Evolutionary conservation across 352 stramenopile species (phyloP).

Genomic region (Phytopythium chamaehyphon): DNA sequence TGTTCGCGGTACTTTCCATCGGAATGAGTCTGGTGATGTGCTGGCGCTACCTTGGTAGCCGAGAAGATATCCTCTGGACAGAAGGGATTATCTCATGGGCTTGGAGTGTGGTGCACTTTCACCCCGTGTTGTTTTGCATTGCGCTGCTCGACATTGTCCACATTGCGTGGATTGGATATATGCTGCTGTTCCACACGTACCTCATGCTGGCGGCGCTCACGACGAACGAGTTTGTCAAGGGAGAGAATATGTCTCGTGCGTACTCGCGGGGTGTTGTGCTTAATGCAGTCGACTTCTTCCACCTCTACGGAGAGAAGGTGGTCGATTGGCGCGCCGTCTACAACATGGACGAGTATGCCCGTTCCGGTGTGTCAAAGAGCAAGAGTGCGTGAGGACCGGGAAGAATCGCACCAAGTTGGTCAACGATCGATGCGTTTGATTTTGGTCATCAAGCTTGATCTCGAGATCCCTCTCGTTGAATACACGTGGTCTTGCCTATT

Average conservation of each 20-base stretch:
- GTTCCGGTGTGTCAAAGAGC: neutral
- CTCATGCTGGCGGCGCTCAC: constrained; percentile 54
- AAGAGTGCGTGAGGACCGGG: neutral
- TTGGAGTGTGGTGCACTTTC: constrained; percentile 56
- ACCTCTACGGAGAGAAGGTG: constrained; percentile 18
- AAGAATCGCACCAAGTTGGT: too few relatives aligned
- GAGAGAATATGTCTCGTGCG: constrained; percentile 40
- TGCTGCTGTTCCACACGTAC: constrained; percentile 66
- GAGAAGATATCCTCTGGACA: constrained; percentile 17
- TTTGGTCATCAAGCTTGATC: neutral
- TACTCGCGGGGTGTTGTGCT: constrained; percentile 55
- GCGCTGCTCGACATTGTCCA: constrained; percentile 50
- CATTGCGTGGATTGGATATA: constrained; percentile 69
- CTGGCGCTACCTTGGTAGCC: constrained; percentile 27
- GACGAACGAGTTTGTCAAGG: constrained; percentile 80
- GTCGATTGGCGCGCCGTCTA: constrained; percentile 63
- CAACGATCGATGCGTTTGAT: neutral
- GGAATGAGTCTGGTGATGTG: constrained; percentile 37
- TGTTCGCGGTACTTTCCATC: constrained; percentile 60
- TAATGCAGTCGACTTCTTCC: constrained; percentile 66
- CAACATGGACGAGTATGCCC: constrained; percentile 42
- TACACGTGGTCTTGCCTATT: constrained; percentile 7
- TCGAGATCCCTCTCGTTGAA: neutral
- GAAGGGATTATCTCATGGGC: constrained; percentile 19
- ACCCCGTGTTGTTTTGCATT: constrained; percentile 54